A percentile compares a stretch with the other conserved stretches of the same genome.
Conservation (phyloP, 805 yeast genomes). For the Starmerella roubikii region DNA sequence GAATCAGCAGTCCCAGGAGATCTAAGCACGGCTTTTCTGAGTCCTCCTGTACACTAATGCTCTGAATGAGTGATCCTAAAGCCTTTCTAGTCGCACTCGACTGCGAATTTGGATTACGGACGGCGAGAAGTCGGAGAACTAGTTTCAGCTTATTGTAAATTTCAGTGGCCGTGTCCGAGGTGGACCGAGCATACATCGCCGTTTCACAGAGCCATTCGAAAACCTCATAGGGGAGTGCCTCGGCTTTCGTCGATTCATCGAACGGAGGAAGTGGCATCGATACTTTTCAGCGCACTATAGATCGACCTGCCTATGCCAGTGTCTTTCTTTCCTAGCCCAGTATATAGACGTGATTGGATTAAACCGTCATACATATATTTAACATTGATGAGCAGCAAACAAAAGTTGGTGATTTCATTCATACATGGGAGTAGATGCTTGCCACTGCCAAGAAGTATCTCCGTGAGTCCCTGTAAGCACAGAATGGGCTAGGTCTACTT, state of each 20-base stretch:
- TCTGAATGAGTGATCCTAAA: constrained; percentile 16
- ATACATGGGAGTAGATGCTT: too few relatives aligned
- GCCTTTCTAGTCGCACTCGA: constrained; percentile 18
- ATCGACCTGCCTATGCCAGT: too few relatives aligned
- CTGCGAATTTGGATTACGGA: constrained; percentile 17
- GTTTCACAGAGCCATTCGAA: constrained; percentile 17
- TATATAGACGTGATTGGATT: too few relatives aligned
- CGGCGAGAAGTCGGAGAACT: constrained; percentile 16
- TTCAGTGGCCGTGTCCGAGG: constrained; percentile 8
- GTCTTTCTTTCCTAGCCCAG: too few relatives aligned
- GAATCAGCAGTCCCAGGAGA: constrained; percentile 13
- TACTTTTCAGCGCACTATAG: neutral
- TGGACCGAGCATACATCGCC: constrained; percentile 8
- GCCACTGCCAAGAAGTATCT: too few relatives aligned
- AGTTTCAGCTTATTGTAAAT: constrained; percentile 12
- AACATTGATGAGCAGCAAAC: too few relatives aligned
- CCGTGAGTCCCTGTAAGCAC: too few relatives aligned
- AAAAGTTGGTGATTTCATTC: too few relatives aligned
- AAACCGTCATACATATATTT: too few relatives aligned
- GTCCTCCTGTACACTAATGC: constrained; percentile 9
- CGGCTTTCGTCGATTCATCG: constrained; percentile 15
- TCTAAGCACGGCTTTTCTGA: constrained; percentile 12
- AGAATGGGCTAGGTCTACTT: too few relatives aligned
- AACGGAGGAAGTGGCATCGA: constrained; percentile 9
- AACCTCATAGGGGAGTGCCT: constrained; percentile 10